Evolutionary conservation across 2,329 filamentous ascomycete species (phyloP).

Genomic region (Zymoseptoria tritici): DNA sequence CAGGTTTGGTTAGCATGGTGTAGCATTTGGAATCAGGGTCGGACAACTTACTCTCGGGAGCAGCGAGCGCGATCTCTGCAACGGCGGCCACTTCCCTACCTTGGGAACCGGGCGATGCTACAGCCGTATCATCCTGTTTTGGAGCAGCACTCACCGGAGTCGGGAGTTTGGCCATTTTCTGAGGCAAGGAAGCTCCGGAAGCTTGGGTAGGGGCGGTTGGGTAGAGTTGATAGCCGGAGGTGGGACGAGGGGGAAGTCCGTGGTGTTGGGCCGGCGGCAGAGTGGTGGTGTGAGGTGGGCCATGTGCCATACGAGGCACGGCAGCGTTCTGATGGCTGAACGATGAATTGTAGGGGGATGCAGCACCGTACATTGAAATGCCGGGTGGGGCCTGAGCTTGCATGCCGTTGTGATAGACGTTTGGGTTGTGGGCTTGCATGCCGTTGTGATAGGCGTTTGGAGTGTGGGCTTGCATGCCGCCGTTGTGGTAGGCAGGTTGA

Average conservation of each 20-base stretch:
- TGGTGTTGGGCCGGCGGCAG: neutral
- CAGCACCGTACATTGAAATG: neutral
- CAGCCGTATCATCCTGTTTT: neutral
- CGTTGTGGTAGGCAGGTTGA: neutral
- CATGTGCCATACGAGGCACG: neutral
- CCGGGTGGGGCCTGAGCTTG: neutral
- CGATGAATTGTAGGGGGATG: neutral
- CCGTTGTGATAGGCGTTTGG: neutral
- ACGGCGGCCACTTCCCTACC: neutral
- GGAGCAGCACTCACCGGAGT: neutral
- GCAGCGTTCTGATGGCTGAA: neutral
- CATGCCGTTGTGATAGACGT: neutral
- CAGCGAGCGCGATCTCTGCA: neutral
- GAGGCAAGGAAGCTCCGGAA: neutral
- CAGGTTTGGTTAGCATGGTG: neutral
- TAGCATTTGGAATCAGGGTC: neutral
- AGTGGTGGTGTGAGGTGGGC: neutral
- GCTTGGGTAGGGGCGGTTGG: neutral
- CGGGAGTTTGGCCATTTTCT: neutral
- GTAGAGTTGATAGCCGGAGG: neutral
- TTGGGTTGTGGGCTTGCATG: no score
- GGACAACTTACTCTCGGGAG: neutral
- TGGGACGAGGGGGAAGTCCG: neutral
- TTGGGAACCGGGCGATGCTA: neutral
- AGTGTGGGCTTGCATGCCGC: neutral